These are phyloP conservation scores for Coelastrella sp. DNA, from an alignment of 139 green algal species.

Conservation along the genomic window DNA sequence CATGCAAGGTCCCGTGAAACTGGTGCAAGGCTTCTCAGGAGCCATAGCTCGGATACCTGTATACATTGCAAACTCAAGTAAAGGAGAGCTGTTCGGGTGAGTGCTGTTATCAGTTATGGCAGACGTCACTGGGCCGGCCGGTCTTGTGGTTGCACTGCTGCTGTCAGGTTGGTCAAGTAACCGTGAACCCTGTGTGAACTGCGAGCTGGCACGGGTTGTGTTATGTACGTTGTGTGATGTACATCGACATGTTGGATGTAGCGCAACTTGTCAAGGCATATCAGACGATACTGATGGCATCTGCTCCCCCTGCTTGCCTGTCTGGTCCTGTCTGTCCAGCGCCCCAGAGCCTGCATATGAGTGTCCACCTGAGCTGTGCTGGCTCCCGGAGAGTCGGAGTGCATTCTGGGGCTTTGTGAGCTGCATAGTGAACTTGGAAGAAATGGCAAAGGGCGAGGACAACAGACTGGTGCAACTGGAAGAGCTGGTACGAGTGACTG, in stretches of 20 bases:
- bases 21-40: slow-evolving; percentile 24
- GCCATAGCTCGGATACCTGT: slow-evolving; percentile 29
- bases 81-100: no score
- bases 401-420: slow-evolving; percentile 46
- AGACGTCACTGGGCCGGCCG: no score
- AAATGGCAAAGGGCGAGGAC: slow-evolving; percentile 3
- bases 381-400: not conserved
- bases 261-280: no score
- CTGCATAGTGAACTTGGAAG: slow-evolving; percentile 31
- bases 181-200: no score
- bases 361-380: slow-evolving; percentile 16
- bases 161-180: no score
- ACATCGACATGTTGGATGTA: not conserved
- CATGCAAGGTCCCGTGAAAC: slow-evolving; percentile 36
- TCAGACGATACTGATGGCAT: no score
- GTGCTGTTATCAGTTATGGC: no score
- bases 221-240: not conserved
- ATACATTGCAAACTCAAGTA: not conserved
- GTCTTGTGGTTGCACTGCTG: no score
- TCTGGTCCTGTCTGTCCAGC: not conserved
- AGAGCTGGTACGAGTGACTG: not conserved
- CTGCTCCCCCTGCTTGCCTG: no score
- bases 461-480: not conserved
- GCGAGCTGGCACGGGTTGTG: no score
- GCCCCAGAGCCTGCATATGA: not conserved